Evolutionary conservation across 345 rosid genomes (phyloP).

Genomic region (Capsella bursapastoris): DNA sequence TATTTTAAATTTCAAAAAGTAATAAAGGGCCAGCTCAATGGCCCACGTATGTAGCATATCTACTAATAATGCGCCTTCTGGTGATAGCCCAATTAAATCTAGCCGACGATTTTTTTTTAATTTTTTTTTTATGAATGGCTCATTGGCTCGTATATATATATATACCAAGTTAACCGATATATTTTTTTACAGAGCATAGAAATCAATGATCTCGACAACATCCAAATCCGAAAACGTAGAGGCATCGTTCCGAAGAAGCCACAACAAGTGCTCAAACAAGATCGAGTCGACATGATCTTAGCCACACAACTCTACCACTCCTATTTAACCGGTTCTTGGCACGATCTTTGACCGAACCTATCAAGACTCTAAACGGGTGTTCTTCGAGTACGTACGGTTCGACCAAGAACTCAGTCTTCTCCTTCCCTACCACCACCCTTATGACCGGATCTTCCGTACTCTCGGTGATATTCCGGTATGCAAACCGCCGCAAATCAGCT

Average conservation of each 20-base stretch:
- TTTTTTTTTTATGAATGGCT: constrained; percentile 1
- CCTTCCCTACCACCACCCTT: constrained; percentile 83
- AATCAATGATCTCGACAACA: constrained; percentile 75
- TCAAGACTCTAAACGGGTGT: constrained; percentile 65
- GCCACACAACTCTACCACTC: constrained; percentile 51
- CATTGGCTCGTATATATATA: too few species aligned
- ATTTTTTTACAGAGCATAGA: constrained; percentile 53
- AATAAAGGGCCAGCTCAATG: not conserved
- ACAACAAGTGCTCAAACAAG: constrained; percentile 90
- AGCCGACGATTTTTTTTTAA: not conserved
- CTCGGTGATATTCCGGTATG: constrained; percentile 50
- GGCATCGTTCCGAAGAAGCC: constrained; percentile 75
- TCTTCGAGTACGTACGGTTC: constrained; percentile 69
- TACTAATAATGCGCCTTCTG: not conserved
- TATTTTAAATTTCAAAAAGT: too few species aligned
- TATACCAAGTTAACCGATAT: too few species aligned
- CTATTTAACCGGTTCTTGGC: constrained; percentile 16
- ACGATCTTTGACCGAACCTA: constrained; percentile 45
- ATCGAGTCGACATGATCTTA: constrained; percentile 73
- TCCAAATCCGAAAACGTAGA: constrained; percentile 74
- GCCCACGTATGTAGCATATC: constrained; percentile 1
- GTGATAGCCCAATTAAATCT: constrained; percentile 6
- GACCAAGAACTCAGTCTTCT: constrained; percentile 72
- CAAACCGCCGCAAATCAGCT: constrained; percentile 46
- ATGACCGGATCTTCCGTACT: constrained; percentile 44